Conservation (phyloP, 768 basidiomycete genomes). For the Leccinum subgranulosum region DNA sequence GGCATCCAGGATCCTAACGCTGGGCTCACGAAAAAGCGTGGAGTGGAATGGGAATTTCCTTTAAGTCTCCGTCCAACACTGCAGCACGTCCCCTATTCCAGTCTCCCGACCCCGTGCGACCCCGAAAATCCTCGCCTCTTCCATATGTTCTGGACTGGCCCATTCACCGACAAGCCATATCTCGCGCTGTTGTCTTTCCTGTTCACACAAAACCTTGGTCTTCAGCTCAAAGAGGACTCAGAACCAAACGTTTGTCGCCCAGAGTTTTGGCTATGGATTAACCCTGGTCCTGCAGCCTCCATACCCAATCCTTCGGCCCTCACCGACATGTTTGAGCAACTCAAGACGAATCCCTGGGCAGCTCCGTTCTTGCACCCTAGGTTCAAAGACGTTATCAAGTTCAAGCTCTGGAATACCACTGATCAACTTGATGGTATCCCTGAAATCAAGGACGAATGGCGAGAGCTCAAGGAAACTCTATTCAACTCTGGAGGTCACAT, state of each 20-base stretch:
- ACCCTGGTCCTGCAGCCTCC: conserved; percentile 92
- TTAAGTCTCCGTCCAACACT: conserved; percentile 47
- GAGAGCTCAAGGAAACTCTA: conserved; percentile 63
- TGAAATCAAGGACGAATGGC: conserved; percentile 90
- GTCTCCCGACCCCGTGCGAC: conserved; percentile 68
- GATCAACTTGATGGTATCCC: conserved; percentile 91
- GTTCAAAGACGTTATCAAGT: conserved; percentile 89
- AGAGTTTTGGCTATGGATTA: conserved; percentile 98
- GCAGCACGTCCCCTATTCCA: conserved; percentile 54
- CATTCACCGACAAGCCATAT: conserved; percentile 99
- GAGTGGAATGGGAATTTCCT: conserved; percentile 57
- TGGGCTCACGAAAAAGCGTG: conserved; percentile 57
- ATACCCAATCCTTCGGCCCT: conserved; percentile 82
- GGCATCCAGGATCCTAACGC: conserved; percentile 45
- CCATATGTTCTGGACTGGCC: conserved; percentile 99
- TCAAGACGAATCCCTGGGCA: conserved; percentile 89
- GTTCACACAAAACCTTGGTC: conserved; percentile 90
- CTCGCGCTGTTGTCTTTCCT: conserved; percentile 91
- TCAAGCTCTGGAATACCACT: conserved; percentile 98
- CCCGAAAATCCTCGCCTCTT: conserved; percentile 83
- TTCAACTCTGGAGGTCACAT: conserved; percentile 88
- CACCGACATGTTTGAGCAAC: conserved; percentile 77
- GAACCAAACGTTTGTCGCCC: conserved; percentile 65
- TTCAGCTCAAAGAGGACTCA: conserved; percentile 58
- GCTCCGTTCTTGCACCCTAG: conserved; percentile 91